Evolutionary conservation across 371 early-diverging fungal species (phyloP), one percentile per base, ranked within the genome.

Genomic region (Cokeromyces recurvatus): DNA sequence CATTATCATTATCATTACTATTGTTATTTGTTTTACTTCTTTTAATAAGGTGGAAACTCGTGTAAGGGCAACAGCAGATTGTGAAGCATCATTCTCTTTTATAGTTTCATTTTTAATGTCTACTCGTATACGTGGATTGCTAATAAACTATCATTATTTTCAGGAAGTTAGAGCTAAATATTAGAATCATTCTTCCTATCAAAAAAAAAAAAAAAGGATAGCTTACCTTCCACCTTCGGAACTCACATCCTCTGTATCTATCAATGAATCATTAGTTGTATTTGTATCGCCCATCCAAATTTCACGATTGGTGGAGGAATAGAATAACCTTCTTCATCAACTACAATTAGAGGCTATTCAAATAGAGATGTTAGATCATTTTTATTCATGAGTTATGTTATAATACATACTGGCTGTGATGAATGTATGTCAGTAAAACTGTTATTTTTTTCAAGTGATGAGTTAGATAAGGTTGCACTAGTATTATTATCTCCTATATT

Each of bases 91-190:
- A 11, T 62, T 64, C 42, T 66, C 64, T 15, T 45, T 54, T 0
- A 64, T 43, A n/a, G 43, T 32, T 48, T 69, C 66, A 29, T 53
- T 66, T 42, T 57, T 35, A n/a, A 57, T 57, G n/a, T 57, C 48
- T 6, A 57, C 48, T 12, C 48, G 52, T 24, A 57, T 39, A 5
- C 40, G 47, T 21, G 52, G 57, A 9, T 41, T 45, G 23, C 52
- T 45, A 22, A 44, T 47, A 23, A 38, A 34, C 40, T 41, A 37
- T 16, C 19, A 12, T 36, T 19, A 31, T 14, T 20, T 32, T 10
- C 23, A 10, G 19, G 2, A 1, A 2, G 37, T 23, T 19, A 48
- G 4, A 4, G 27, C 37, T 3, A 32, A n/a, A n/a, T n/a, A n/a
- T n/a, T n/a, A n/a, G n/a, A n/a, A n/a, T n/a, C n/a, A n/a, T n/a